Evolutionary conservation across 176 grass and related monocot species (phyloP).

Genomic region (Oryza meyeriana): DNA sequence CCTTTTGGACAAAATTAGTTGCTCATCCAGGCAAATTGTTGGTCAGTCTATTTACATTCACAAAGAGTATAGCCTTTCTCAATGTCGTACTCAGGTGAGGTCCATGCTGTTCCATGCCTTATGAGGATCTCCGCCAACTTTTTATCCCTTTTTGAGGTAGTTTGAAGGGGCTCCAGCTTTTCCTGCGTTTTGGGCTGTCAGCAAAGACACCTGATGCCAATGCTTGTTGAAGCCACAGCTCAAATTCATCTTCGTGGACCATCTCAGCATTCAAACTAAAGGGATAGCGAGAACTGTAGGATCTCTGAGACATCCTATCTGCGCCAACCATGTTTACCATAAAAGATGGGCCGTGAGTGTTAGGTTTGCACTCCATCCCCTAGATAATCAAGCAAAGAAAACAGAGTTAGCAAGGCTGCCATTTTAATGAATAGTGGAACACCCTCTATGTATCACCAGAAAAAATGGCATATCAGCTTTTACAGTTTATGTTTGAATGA

Average conservation of each 20-base stretch:
- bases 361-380: slow-evolving; percentile 97
- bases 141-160: slow-evolving; percentile 85
- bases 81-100: not conserved
- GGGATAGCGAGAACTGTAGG: slow-evolving; percentile 67
- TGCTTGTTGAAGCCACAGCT: slow-evolving; percentile 92
- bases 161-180: slow-evolving; percentile 98
- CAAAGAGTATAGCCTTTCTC: slow-evolving; percentile 27
- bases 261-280: slow-evolving; percentile 90
- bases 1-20: slow-evolving; percentile 47
- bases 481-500: not conserved
- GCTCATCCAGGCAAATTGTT: slow-evolving; percentile 33
- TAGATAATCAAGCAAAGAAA: slow-evolving; percentile 37
- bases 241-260: slow-evolving; percentile 87
- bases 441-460: not conserved
- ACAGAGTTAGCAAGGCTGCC: not conserved
- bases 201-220: slow-evolving; percentile 79
- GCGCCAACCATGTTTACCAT: slow-evolving; percentile 96
- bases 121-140: slow-evolving; percentile 65
- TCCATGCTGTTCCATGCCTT: slow-evolving; percentile 18
- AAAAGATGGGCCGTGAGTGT: slow-evolving; percentile 94
- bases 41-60: slow-evolving; percentile 64
- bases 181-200: slow-evolving; percentile 88
- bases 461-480: not conserved
- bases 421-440: not conserved
- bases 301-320: slow-evolving; percentile 65